Evolutionary conservation across 2,329 filamentous ascomycete species (phyloP).

Genomic region (Eutypa lata): DNA sequence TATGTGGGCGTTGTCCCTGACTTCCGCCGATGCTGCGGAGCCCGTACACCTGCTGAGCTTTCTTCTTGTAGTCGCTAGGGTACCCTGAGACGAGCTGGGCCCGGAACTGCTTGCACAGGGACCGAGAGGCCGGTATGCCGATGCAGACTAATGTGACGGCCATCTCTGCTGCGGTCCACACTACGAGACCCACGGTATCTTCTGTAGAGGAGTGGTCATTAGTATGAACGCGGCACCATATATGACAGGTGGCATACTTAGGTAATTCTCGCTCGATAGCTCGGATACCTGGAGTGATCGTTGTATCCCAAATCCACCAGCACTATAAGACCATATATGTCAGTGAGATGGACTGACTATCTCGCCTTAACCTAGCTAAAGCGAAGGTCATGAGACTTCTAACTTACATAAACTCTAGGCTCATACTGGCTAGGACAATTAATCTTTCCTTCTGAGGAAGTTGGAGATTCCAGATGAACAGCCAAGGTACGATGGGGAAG

Average conservation of each 20-base stretch:
- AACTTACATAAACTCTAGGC: neutral
- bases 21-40: neutral
- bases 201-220: neutral
- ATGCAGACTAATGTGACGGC: neutral
- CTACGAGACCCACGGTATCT: neutral
- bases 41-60: neutral
- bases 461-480: constrained; percentile 3
- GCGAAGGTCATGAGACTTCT: neutral
- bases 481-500: constrained; percentile 8
- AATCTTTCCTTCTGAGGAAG: constrained; percentile 4
- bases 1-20: neutral
- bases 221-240: neutral
- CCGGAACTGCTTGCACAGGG: neutral
- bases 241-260: neutral
- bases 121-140: neutral
- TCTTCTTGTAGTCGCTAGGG: neutral
- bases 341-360: too few species aligned
- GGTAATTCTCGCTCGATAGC: neutral
- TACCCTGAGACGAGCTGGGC: neutral
- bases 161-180: neutral
- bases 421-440: constrained; percentile 4
- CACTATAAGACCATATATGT: neutral
- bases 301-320: neutral
- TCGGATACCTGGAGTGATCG: neutral
- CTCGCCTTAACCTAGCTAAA: too few species aligned